A percentile compares a stretch with the other conserved stretches of the same genome.
phyloP scores from a whole-genome alignment of 2,329 filamentous ascomycete species.

The Trichoderma sp. region DNA sequence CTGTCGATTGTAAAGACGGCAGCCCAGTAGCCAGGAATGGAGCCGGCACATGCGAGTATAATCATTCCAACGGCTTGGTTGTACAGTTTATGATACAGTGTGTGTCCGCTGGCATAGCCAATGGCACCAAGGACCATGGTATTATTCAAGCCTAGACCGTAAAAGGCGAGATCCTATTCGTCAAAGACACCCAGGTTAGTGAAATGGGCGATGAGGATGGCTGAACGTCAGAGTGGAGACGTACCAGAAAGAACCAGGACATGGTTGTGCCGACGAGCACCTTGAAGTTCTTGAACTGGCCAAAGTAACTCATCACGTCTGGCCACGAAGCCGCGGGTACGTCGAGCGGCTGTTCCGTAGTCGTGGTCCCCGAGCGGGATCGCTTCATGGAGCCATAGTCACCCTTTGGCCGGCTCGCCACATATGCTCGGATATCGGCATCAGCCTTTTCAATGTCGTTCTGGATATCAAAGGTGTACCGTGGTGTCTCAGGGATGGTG shows the following conservation, averaged over 20 bases:
- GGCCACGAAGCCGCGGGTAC: conserved; percentile 66
- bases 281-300: conserved; percentile 66
- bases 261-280: conserved; percentile 71
- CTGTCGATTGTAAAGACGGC: conserved; percentile 71
- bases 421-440: conserved; percentile 64
- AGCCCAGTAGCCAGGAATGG: conserved; percentile 77
- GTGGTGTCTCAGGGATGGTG: conserved; percentile 79
- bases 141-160: conserved; percentile 73
- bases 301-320: conserved; percentile 66
- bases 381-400: conserved; percentile 47
- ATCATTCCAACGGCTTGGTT: conserved; percentile 74
- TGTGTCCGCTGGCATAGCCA: conserved; percentile 62
- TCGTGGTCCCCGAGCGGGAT: conserved; percentile 47
- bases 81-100: conserved; percentile 65
- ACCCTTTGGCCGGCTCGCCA: conserved; percentile 47
- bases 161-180: conserved; percentile 60
- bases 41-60: conserved; percentile 72
- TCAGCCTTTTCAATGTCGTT: conserved; percentile 73
- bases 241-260: conserved; percentile 74
- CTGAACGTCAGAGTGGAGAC: background rate
- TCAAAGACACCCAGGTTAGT: conserved; percentile 19
- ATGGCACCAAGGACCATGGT: conserved; percentile 68
- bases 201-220: background rate
- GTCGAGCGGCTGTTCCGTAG: conserved; percentile 48
- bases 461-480: conserved; percentile 78